Evolutionary conservation across 345 rosid genomes (phyloP).

Genomic region (Fremontodendron californicum): DNA sequence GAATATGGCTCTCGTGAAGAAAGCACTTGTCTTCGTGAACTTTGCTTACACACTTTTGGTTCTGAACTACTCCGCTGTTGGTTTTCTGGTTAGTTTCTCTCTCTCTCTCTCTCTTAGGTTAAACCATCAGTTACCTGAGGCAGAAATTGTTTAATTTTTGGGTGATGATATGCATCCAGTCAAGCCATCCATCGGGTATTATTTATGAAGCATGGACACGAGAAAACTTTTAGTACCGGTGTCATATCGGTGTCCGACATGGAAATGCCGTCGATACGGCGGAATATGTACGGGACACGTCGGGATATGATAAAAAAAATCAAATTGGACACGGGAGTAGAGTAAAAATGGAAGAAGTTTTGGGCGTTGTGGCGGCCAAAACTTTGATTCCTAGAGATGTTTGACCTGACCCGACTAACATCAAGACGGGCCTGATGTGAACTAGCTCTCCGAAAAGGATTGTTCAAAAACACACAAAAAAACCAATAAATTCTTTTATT

Average conservation of each 20-base stretch:
- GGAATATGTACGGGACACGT: not conserved
- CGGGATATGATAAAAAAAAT: too few relatives aligned
- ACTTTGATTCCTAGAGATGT: too few relatives aligned
- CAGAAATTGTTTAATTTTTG: not conserved
- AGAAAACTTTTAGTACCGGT: not conserved
- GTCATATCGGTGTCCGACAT: not conserved
- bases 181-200: not conserved
- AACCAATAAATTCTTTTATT: too few relatives aligned
- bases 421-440: too few relatives aligned
- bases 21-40: conserved; percentile 47
- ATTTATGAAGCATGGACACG: not conserved
- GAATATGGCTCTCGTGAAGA: conserved; percentile 45
- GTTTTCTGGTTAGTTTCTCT: conserved; percentile 71
- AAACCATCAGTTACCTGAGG: not conserved
- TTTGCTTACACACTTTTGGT: conserved; percentile 67
- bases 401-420: too few relatives aligned
- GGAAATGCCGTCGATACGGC: not conserved
- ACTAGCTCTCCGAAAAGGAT: too few relatives aligned
- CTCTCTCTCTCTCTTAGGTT: conserved; percentile 9
- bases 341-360: too few relatives aligned
- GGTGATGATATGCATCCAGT: not conserved
- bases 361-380: too few relatives aligned
- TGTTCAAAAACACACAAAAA: too few relatives aligned
- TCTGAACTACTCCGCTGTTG: conserved; percentile 78
- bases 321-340: too few relatives aligned